Percentiles rank a stretch among this genome's conserved stretches.
phyloP scores from a whole-genome alignment of 306 rosid genomes.

The Heteromeles arbutifolia region DNA sequence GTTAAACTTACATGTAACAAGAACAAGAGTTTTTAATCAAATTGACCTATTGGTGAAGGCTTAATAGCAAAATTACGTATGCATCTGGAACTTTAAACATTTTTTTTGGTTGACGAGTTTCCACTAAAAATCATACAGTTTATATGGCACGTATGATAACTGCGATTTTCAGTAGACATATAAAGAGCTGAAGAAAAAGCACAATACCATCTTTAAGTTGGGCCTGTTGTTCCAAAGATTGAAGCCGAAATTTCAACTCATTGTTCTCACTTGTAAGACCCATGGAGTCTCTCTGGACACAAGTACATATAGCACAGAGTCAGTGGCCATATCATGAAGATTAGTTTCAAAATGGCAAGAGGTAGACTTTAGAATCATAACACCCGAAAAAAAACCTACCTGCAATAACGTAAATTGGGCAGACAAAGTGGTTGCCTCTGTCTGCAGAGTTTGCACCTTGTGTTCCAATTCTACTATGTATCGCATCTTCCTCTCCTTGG shows the following conservation, averaged over 20 bases:
- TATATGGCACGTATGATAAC: not conserved
- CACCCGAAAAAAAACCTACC: slow-evolving; percentile 32
- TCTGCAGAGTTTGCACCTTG: slow-evolving; percentile 85
- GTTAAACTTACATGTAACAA: not conserved
- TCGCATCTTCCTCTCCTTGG: slow-evolving; percentile 67
- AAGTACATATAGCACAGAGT: slow-evolving; percentile 2
- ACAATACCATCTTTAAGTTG: slow-evolving; percentile 72
- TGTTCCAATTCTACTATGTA: slow-evolving; percentile 82
- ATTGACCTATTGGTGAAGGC: not conserved
- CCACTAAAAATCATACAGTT: not conserved
- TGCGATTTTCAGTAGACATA: not conserved
- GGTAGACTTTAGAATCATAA: not conserved
- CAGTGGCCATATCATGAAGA: not conserved
- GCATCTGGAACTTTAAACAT: not conserved
- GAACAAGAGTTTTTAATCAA: not conserved
- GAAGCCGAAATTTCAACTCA: slow-evolving; percentile 80
- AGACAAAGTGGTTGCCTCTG: slow-evolving; percentile 77
- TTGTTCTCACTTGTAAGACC: slow-evolving; percentile 58
- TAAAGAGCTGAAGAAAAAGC: slow-evolving; percentile 12
- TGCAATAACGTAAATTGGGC: slow-evolving; percentile 64
- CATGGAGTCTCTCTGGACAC: slow-evolving; percentile 46
- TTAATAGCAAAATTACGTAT: not conserved
- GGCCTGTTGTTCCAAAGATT: slow-evolving; percentile 77
- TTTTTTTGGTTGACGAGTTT: not conserved
- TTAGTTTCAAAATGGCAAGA: not conserved